phyloP scores from a whole-genome alignment of 2,329 filamentous ascomycete genomes.

The Orbilia blumenaviensis region DNA sequence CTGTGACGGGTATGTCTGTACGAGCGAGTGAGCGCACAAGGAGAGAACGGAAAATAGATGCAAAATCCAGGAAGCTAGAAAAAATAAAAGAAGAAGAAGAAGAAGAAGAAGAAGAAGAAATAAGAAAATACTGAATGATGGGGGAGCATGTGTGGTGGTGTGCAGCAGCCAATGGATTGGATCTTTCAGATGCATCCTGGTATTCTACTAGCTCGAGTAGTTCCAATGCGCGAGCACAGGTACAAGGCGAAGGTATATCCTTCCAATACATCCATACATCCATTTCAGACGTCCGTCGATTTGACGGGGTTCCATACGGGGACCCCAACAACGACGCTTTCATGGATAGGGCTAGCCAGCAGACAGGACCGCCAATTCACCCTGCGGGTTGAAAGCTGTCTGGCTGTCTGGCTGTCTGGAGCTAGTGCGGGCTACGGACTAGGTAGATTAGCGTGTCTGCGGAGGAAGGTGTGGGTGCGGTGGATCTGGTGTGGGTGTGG shows the following conservation, averaged over 20 bases:
- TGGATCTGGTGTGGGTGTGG: background rate
- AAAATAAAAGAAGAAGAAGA: background rate
- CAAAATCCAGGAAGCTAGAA: background rate
- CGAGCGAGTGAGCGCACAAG: too few relatives aligned
- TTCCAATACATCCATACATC: too few relatives aligned
- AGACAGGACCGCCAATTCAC: conserved; percentile 39
- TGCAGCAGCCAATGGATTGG: conserved; percentile 14
- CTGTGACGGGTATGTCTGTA: too few relatives aligned
- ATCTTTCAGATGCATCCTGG: conserved; percentile 16
- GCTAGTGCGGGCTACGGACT: background rate
- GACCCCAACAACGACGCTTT: conserved; percentile 16
- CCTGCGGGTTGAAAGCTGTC: background rate
- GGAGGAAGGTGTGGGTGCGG: background rate
- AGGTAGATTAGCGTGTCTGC: background rate
- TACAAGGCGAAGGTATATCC: conserved; percentile 4
- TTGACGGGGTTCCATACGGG: background rate
- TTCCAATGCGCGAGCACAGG: conserved; percentile 18
- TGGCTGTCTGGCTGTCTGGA: background rate
- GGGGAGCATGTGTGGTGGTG: background rate
- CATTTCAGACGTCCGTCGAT: too few relatives aligned
- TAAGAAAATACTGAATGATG: background rate
- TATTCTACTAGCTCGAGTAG: too few relatives aligned
- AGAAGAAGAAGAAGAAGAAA: background rate
- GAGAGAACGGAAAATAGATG: background rate
- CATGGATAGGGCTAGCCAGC: conserved; percentile 21